These are phyloP conservation scores for Mariannaea sp. DNA, from an alignment of 2,329 filamentous ascomycete genomes.

Conservation along the genomic window DNA sequence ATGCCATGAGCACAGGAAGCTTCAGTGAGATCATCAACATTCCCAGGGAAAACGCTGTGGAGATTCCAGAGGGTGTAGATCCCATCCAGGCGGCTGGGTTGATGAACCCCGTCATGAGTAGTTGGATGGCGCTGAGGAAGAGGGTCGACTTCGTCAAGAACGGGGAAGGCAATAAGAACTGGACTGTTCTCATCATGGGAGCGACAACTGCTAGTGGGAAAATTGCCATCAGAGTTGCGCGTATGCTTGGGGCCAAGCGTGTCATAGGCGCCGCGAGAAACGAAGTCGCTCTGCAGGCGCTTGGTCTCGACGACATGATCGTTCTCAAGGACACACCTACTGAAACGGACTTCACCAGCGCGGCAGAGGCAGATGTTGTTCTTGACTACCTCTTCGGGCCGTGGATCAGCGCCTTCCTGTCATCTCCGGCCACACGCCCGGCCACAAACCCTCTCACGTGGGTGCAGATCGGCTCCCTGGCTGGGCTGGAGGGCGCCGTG, in stretches of 20 bases:
- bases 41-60: conserved; percentile 43
- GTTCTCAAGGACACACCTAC: conserved; percentile 46
- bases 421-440: conserved; percentile 43
- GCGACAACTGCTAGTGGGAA: conserved; percentile 58
- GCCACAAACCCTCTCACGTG: conserved; percentile 52
- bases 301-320: conserved; percentile 53
- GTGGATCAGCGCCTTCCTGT: conserved; percentile 47
- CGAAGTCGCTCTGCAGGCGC: conserved; percentile 45
- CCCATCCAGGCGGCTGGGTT: conserved; percentile 56
- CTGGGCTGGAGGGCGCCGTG: conserved; percentile 45
- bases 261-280: conserved; percentile 59
- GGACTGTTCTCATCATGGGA: conserved; percentile 57
- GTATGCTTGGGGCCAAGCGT: conserved; percentile 52
- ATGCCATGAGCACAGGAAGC: conserved; percentile 43
- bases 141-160: conserved; percentile 44
- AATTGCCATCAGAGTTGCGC: conserved; percentile 54
- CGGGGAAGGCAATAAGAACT: conserved; percentile 42
- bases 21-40: conserved; percentile 56
- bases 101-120: conserved; percentile 59
- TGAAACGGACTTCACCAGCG: conserved; percentile 52
- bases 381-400: conserved; percentile 63
- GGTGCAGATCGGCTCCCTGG: conserved; percentile 56
- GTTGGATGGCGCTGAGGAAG: conserved; percentile 61
- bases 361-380: conserved; percentile 56
- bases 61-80: conserved; percentile 52